phyloP scores from a whole-genome alignment of 768 basidiomycete genomes.

The Tulasnella sp. region DNA sequence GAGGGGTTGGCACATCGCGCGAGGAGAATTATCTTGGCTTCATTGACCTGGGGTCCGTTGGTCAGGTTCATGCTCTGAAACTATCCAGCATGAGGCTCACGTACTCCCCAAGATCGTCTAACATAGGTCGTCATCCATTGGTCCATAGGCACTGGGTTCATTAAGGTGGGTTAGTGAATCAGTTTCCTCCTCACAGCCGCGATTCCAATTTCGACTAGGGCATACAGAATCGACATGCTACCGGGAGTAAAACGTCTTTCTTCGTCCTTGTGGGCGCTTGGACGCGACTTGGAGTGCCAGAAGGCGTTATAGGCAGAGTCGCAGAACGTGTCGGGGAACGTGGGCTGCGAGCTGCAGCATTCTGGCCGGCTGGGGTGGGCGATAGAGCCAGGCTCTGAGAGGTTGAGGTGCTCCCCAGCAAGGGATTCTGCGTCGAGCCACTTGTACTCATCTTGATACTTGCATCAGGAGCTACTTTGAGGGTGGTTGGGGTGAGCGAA shows the following conservation, averaged over 20 bases:
- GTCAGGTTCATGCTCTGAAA: background rate
- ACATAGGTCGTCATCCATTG: slow-evolving; percentile 2
- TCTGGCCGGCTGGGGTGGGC: background rate
- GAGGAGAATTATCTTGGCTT: background rate
- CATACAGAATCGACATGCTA: slow-evolving; percentile 2
- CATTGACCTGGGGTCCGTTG: background rate
- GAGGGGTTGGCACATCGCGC: slow-evolving; percentile 5
- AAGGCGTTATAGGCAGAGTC: background rate
- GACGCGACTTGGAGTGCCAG: background rate
- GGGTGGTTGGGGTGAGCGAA: background rate
- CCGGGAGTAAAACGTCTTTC: background rate
- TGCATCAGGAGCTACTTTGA: background rate
- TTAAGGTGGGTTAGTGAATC: background rate
- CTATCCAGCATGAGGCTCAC: background rate
- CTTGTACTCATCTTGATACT: background rate
- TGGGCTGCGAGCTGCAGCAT: background rate
- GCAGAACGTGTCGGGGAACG: slow-evolving; percentile 14
- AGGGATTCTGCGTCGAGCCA: background rate
- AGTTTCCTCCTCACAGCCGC: background rate
- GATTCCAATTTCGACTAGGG: background rate
- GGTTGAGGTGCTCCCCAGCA: background rate
- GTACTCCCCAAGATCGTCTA: background rate
- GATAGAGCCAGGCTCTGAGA: slow-evolving; percentile 2
- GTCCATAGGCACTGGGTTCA: background rate
- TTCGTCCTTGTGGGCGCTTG: background rate